Evolutionary conservation across 148 eudicot species (phyloP).

Genomic region (Beta vulgaris): DNA sequence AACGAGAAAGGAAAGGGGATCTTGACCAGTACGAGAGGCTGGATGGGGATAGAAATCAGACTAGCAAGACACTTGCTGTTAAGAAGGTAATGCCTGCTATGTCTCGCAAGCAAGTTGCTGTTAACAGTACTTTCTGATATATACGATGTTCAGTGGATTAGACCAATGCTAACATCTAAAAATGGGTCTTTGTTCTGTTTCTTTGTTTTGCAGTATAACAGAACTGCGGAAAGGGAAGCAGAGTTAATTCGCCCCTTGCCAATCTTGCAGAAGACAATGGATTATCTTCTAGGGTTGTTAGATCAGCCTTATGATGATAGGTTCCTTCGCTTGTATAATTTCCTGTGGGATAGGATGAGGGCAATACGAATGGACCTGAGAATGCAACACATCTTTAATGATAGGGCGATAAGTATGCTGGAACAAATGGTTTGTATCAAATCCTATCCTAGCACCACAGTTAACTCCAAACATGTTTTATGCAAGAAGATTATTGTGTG

Average conservation of each 20-base stretch:
- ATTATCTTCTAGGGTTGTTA: conserved; percentile 76
- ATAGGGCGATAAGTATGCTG: conserved; percentile 80
- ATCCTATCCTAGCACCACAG: conserved; percentile 12
- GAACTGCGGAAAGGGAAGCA: conserved; percentile 98
- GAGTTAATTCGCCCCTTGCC: conserved; percentile 86
- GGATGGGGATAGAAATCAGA: conserved; percentile 91
- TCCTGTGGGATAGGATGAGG: conserved; percentile 99
- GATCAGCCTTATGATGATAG: conserved; percentile 76
- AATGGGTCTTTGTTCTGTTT: neutral
- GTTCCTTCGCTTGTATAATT: conserved; percentile 84
- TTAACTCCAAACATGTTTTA: neutral
- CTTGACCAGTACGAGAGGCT: conserved; percentile 91
- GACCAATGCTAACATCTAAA: conserved; percentile 16
- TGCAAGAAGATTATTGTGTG: neutral
- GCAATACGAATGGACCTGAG: conserved; percentile 97
- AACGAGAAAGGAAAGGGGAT: conserved; percentile 97
- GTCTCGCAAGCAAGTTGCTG: neutral
- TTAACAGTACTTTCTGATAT: neutral
- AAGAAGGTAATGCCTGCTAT: conserved; percentile 61
- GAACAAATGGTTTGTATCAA: conserved; percentile 81
- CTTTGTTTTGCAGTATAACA: conserved; percentile 67
- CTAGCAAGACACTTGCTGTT: conserved; percentile 65
- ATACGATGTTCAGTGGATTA: neutral
- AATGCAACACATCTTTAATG: conserved; percentile 94
- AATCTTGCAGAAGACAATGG: conserved; percentile 78